A percentile compares a stretch with the other conserved stretches of the same genome.
Conservation (phyloP, 345 rosid species). For the Syzygium grande region DNA sequence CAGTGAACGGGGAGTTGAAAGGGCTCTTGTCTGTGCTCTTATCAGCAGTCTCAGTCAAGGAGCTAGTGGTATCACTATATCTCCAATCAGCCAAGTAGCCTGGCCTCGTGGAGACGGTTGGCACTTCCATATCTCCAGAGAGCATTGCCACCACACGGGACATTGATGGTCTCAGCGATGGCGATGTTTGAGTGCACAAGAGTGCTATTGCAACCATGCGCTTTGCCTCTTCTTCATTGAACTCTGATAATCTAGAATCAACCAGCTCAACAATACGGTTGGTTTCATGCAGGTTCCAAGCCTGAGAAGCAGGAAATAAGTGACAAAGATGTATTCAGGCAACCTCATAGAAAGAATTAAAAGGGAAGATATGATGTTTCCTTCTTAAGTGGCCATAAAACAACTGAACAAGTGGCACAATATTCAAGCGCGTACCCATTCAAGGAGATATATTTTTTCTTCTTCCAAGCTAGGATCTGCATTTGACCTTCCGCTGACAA, state of each 20-base stretch:
- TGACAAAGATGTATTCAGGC: not conserved
- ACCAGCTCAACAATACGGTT: slow-evolving; percentile 29
- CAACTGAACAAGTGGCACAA: not conserved
- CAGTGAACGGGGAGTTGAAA: not conserved
- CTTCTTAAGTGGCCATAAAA: not conserved
- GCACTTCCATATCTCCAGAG: slow-evolving; percentile 56
- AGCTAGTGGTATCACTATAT: slow-evolving; percentile 27
- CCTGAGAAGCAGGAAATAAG: slow-evolving; percentile 18
- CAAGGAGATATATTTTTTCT: slow-evolving; percentile 55
- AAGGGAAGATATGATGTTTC: not conserved
- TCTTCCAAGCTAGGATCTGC: slow-evolving; percentile 33
- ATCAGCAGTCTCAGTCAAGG: slow-evolving; percentile 5
- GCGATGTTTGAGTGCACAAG: slow-evolving; percentile 57
- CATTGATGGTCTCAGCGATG: slow-evolving; percentile 46
- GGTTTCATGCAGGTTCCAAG: slow-evolving; percentile 52
- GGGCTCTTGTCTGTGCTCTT: not conserved
- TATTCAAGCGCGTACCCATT: slow-evolving; percentile 37
- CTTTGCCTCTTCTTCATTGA: slow-evolving; percentile 31
- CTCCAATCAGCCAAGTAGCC: slow-evolving; percentile 59
- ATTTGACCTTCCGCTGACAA: slow-evolving; percentile 62
- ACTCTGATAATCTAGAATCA: slow-evolving; percentile 25
- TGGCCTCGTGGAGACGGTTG: slow-evolving; percentile 26
- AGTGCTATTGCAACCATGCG: slow-evolving; percentile 47
- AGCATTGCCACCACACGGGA: slow-evolving; percentile 65
- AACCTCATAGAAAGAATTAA: not conserved